A percentile compares a stretch with the other conserved stretches of the same genome.
Conservation (phyloP, 805 yeast species). For the Myxozyma geophila region DNA sequence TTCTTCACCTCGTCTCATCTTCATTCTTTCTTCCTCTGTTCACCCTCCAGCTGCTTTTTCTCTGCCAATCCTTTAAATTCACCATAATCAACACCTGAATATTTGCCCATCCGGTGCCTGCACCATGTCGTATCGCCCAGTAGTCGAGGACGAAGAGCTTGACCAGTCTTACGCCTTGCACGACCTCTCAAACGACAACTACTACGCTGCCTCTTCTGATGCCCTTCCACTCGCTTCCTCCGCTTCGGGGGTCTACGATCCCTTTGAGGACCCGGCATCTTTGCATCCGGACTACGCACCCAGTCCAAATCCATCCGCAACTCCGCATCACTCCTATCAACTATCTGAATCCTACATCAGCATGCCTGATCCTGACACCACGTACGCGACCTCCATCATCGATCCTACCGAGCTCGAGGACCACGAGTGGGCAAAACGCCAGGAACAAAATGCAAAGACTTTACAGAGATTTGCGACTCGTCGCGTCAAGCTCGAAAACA, state of each 20-base stretch:
- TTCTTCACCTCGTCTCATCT: no score
- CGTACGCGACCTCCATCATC: slow-evolving; percentile 1
- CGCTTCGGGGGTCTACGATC: slow-evolving; percentile 21
- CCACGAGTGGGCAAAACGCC: slow-evolving; percentile 43
- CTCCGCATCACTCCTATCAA: slow-evolving; percentile 7
- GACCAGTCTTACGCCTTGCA: slow-evolving; percentile 8
- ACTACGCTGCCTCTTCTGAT: slow-evolving; percentile 18
- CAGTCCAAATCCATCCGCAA: background rate
- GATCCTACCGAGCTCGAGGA: slow-evolving; percentile 19
- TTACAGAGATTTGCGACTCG: slow-evolving; percentile 46
- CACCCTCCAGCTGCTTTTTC: background rate
- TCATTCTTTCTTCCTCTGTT: no score
- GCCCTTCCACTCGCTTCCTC: slow-evolving; percentile 17
- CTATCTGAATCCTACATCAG: slow-evolving; percentile 8
- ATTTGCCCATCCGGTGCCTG: background rate
- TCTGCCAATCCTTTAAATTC: background rate
- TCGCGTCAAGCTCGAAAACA: slow-evolving; percentile 47
- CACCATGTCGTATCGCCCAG: slow-evolving; percentile 24
- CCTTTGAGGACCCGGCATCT: slow-evolving; percentile 8
- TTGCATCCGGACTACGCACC: background rate
- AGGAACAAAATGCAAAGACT: slow-evolving; percentile 35
- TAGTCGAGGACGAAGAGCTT: slow-evolving; percentile 8
- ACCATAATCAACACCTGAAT: background rate
- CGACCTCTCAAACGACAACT: slow-evolving; percentile 11
- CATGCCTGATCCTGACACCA: slow-evolving; percentile 1